Evolutionary conservation across 192 early-diverging fungal species (phyloP).

Genomic region (Dissophora globulifera): DNA sequence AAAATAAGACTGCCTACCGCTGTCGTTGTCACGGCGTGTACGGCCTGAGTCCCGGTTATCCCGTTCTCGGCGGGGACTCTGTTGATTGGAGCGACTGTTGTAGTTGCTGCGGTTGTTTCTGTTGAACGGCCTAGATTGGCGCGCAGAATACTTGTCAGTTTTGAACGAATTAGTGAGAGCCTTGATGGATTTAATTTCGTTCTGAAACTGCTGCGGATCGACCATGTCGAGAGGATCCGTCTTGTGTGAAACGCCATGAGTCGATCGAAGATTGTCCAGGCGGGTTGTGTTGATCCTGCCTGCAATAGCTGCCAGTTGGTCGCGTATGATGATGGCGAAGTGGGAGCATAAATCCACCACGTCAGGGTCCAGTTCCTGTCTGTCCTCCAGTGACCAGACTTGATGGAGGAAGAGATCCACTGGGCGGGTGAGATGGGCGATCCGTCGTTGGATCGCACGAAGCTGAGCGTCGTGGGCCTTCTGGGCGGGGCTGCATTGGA

Average conservation of each 20-base stretch:
- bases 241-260: constrained; percentile 3
- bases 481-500: neutral
- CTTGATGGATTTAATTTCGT: constrained; percentile 4
- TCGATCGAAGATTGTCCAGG: constrained; percentile 3
- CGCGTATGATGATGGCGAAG: constrained; percentile 15
- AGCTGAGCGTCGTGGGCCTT: constrained; percentile 21
- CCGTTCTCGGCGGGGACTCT: neutral
- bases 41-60: neutral
- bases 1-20: constrained; percentile 11
- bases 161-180: no score
- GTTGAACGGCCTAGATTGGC: no score
- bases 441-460: constrained; percentile 12
- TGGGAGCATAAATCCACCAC: neutral
- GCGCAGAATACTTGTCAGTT: no score
- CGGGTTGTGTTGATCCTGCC: constrained; percentile 10
- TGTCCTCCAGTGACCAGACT: constrained; percentile 1
- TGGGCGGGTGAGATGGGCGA: constrained; percentile 17
- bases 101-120: no score
- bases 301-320: constrained; percentile 13
- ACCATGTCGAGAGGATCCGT: constrained; percentile 9
- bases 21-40: constrained; percentile 5
- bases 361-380: neutral
- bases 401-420: constrained; percentile 24
- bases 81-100: constrained; percentile 6
- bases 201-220: neutral